Evolutionary conservation across 2,329 filamentous ascomycete genomes (phyloP).

Genomic region (Periconia sp.): DNA sequence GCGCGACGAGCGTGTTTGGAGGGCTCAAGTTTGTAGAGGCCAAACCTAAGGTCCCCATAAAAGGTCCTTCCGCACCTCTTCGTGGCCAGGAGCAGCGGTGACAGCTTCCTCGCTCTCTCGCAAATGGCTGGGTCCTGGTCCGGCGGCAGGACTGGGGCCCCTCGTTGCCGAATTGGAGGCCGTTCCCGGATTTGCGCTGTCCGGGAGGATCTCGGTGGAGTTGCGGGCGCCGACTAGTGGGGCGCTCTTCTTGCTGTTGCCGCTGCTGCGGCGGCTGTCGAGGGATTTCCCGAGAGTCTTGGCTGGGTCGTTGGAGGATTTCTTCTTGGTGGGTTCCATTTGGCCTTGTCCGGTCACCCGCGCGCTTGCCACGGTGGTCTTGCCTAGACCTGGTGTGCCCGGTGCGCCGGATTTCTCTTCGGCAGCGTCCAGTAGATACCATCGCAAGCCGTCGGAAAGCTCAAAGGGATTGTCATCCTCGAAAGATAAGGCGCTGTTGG

Average conservation of each 20-base stretch:
- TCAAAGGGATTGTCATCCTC: slow-evolving; percentile 98
- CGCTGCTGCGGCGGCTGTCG: slow-evolving; percentile 87
- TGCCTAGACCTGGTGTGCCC: slow-evolving; percentile 87
- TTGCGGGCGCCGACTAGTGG: slow-evolving; percentile 37
- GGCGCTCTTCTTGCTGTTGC: slow-evolving; percentile 75
- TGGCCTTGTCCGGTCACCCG: slow-evolving; percentile 83
- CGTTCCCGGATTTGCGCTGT: slow-evolving; percentile 25
- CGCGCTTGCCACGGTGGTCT: slow-evolving; percentile 86
- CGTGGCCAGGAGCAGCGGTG: slow-evolving; percentile 28
- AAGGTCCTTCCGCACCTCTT: slow-evolving; percentile 50
- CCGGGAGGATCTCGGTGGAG: slow-evolving; percentile 29
- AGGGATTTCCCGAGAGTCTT: slow-evolving; percentile 74
- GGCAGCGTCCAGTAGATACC: slow-evolving; percentile 91
- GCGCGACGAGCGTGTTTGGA: slow-evolving; percentile 2
- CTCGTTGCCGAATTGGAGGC: slow-evolving; percentile 33
- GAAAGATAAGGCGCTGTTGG: slow-evolving; percentile 56
- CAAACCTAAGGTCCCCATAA: slow-evolving; percentile 47
- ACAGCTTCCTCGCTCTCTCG: slow-evolving; percentile 30
- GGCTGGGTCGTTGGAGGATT: slow-evolving; percentile 49
- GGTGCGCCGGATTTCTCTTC: slow-evolving; percentile 90
- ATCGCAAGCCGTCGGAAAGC: slow-evolving; percentile 88
- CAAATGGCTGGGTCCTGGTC: slow-evolving; percentile 36
- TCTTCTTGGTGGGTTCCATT: slow-evolving; percentile 48
- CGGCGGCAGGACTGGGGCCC: slow-evolving; percentile 33
- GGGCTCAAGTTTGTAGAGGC: slow-evolving; percentile 35